Percentiles rank a stretch among this genome's conserved stretches.
Evolutionary conservation across 768 basidiomycete species (phyloP).

Genomic region (Coprinopsis marcescibilis): DNA sequence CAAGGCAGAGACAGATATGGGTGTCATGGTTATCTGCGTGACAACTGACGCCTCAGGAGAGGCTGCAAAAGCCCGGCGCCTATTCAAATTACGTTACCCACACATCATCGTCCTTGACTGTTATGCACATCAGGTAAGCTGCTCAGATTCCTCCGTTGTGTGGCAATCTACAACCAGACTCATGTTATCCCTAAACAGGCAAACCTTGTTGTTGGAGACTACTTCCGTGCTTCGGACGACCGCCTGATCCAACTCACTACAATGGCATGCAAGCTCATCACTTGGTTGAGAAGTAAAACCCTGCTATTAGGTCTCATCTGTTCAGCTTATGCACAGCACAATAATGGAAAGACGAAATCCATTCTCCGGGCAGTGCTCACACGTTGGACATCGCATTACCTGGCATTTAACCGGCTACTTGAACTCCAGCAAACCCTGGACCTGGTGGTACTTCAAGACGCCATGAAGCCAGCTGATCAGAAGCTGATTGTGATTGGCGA

Average conservation of each 20-base stretch:
- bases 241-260: slow-evolving; percentile 17
- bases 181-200: slow-evolving; percentile 20
- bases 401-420: slow-evolving; percentile 14
- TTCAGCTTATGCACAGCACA: slow-evolving; percentile 15
- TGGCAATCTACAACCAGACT: background rate
- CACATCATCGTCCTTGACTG: slow-evolving; percentile 27
- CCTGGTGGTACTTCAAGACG: background rate
- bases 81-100: slow-evolving; percentile 16
- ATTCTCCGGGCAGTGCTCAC: slow-evolving; percentile 30
- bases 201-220: slow-evolving; percentile 36
- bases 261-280: slow-evolving; percentile 30
- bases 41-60: slow-evolving; percentile 32
- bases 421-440: slow-evolving; percentile 1
- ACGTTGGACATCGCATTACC: slow-evolving; percentile 30
- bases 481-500: slow-evolving; percentile 1
- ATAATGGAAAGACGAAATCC: background rate
- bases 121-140: slow-evolving; percentile 20
- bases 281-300: slow-evolving; percentile 33
- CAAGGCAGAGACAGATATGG: slow-evolving; percentile 22
- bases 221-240: slow-evolving; percentile 23
- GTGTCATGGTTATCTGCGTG: slow-evolving; percentile 23
- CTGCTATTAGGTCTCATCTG: slow-evolving; percentile 23
- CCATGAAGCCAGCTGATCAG: background rate
- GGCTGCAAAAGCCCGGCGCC: slow-evolving; percentile 18
- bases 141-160: background rate